Conservation (phyloP, 2,329 filamentous ascomycete genomes). For the Aureobasidium sp. region DNA sequence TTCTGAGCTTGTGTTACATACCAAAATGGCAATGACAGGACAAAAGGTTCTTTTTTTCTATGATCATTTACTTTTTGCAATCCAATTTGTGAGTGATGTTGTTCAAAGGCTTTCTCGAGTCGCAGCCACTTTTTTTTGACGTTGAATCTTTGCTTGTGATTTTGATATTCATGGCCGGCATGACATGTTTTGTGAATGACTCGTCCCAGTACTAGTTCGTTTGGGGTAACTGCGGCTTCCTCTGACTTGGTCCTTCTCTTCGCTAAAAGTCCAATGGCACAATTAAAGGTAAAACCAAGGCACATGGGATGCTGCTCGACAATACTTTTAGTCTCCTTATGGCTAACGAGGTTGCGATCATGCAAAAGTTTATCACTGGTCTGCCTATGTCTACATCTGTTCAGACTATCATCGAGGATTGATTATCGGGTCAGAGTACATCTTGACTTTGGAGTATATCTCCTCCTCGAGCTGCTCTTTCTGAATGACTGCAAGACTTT, state of each 20-base stretch:
- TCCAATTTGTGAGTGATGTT: background rate
- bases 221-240: background rate
- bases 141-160: background rate
- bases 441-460: no score
- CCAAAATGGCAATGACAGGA: conserved; percentile 11
- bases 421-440: no score
- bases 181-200: conserved; percentile 3
- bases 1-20: conserved; percentile 10
- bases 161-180: background rate
- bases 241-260: background rate
- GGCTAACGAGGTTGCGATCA: no score
- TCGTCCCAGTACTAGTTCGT: background rate
- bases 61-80: background rate
- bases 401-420: no score
- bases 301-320: no score
- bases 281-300: no score
- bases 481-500: no score
- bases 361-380: no score
- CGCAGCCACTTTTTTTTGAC: background rate
- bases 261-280: no score
- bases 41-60: conserved; percentile 8
- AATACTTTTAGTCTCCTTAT: no score
- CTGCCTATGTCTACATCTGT: no score
- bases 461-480: no score
- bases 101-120: background rate